Conservation (phyloP, 257 asterid species). For the Fraxinus cuspidata region DNA sequence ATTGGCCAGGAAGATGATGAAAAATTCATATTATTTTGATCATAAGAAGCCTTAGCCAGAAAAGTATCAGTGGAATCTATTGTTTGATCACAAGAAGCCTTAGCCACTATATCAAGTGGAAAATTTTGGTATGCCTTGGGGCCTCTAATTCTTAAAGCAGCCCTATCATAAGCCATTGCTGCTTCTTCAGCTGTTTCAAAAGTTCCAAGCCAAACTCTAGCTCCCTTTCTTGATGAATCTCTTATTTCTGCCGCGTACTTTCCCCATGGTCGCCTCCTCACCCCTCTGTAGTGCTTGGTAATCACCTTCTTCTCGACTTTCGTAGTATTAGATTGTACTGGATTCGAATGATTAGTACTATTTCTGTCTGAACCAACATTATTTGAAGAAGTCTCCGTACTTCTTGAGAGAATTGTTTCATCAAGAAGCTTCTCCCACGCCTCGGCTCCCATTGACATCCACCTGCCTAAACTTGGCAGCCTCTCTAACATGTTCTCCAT, state of each 20-base stretch:
- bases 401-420: constrained; percentile 26
- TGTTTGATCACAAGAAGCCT: constrained; percentile 27
- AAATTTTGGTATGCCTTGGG: constrained; percentile 58
- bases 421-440: constrained; percentile 65
- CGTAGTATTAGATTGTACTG: not conserved
- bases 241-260: constrained; percentile 83
- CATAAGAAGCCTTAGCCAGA: not conserved
- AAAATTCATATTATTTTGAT: not conserved
- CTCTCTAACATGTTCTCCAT: constrained; percentile 37
- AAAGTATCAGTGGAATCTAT: not conserved
- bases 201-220: constrained; percentile 77
- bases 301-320: constrained; percentile 22
- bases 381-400: not conserved
- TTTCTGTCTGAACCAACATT: not conserved
- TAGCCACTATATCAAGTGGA: constrained; percentile 46
- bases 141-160: constrained; percentile 70
- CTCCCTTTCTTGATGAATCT: constrained; percentile 68
- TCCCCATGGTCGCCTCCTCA: constrained; percentile 80
- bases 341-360: not conserved
- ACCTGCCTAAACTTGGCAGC: constrained; percentile 69
- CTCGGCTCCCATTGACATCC: constrained; percentile 74
- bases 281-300: constrained; percentile 58
- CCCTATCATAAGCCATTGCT: constrained; percentile 78
- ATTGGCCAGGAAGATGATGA: not conserved
- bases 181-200: constrained; percentile 76